A percentile compares a stretch with the other conserved stretches of the same genome.
phyloP scores from a whole-genome alignment of 495 filamentous ascomycete genomes.

The Trichoderma erinaceum region DNA sequence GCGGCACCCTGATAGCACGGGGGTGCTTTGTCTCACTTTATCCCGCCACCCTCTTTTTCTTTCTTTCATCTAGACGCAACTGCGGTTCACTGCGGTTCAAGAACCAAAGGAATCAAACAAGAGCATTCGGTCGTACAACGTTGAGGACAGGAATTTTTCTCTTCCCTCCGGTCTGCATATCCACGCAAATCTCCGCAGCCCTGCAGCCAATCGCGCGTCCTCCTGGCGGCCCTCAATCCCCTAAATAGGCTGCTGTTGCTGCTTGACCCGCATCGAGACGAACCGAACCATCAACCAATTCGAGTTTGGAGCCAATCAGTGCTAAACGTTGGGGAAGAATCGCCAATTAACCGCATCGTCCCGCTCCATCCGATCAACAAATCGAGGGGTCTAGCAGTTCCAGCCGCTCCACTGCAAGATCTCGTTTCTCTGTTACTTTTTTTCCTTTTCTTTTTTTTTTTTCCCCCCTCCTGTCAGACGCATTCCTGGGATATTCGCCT shows the following conservation, averaged over 20 bases:
- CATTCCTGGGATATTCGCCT: not conserved
- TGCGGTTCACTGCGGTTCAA: not conserved
- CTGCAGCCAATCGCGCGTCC: slow-evolving; percentile 2
- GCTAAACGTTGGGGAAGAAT: slow-evolving; percentile 4
- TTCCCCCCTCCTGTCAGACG: not conserved
- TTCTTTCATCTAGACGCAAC: not conserved
- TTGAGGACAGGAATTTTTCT: not conserved
- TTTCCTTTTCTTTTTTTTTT: not conserved
- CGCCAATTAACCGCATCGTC: slow-evolving; percentile 5
- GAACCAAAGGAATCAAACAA: not conserved
- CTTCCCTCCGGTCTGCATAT: not conserved
- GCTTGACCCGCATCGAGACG: slow-evolving; percentile 8
- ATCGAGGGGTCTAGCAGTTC: not conserved
- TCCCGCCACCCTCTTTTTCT: not conserved
- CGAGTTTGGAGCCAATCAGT: not conserved
- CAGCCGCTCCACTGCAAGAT: not conserved
- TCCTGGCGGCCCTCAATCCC: not conserved
- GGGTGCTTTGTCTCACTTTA: not conserved
- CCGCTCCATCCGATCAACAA: slow-evolving; percentile 11
- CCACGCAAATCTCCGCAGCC: not conserved
- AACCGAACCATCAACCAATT: slow-evolving; percentile 3
- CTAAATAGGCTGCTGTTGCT: slow-evolving; percentile 8
- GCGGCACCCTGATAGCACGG: no score
- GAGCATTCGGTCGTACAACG: not conserved
- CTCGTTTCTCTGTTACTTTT: not conserved